Base-by-base conservation (phyloP, 495 filamentous ascomycete genomes). In the Penicillium coprophilum region DNA sequence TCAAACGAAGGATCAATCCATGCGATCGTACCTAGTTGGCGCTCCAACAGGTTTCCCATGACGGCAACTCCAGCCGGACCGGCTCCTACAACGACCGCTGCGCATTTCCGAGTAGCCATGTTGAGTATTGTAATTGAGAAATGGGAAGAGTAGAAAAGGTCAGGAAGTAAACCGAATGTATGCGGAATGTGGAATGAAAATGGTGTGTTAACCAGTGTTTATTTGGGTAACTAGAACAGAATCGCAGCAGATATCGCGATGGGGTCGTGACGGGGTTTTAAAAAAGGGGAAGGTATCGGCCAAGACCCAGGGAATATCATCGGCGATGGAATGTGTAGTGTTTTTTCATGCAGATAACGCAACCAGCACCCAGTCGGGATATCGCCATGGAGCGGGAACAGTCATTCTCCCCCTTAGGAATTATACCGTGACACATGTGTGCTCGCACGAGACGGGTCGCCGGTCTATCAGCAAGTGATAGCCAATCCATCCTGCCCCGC, bases 31-130 rank as follows among this genome's bases (percentile, higher is more conserved):
- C 66, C 66, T 3, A 77, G 68, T 51, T 77, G 71, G n/a, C 75
- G 74, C 62, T 82, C 81, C 8, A 85, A 71, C 6, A 85, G 66
- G 56, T 82, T 83, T 10, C 81, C 81, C 46, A 84, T 67, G 19
- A 76, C 80, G n/a, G 81, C 80, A 43, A 83, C 68, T 53, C 82
- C 82, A 45, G 78, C 79, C 9, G 82, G 79, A 32, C 82, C 82
- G 43, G 77, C 79, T 51, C 82, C 82, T 34, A 84, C 80, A 8
- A 85, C 81, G 8, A 85, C 75, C 0, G 80, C 80, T 20, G 73
- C 72, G 58, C 71, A 79, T 64, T 63, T 74, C 21, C 68, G 65
- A 27, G 74, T 58, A 34, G 69, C 46, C 72, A 77, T 77, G 57
- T 38, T 59, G 38, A 7, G 46, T 38, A 38, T n/a, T 17, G 40